Base-by-base conservation (phyloP, 2,329 filamentous ascomycete species). In the Colletotrichum chlorophyti region DNA sequence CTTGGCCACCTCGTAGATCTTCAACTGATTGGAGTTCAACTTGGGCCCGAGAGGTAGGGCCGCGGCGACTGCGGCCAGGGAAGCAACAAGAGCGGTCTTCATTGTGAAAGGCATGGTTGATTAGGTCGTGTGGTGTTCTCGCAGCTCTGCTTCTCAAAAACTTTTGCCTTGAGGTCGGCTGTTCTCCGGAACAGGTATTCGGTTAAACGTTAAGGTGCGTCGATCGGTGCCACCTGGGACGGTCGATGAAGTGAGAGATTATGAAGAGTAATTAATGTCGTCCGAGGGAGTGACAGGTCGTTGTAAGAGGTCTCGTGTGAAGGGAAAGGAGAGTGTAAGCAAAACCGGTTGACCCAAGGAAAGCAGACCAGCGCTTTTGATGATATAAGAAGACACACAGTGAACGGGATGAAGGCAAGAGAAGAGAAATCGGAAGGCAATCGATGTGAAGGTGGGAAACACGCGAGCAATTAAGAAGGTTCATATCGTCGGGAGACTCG, bases 301-400 rank as follows among this genome's bases (percentile, higher is more conserved):
- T 57, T 41, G 46, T 47, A 42, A 37, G 45, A 38, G 57, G 55
- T 60, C 51, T 60, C 57, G n/a, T n/a, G n/a, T n/a, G 31, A 53
- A 58, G 47, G 54, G 55, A 66, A 70, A 71, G 63, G 66, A 72
- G 63, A 69, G 68, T 73, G 65, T 60, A 67, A 68, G 65, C 65
- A 65, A 66, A 64, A 67, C 57, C 69, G 58, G 58, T 60, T 53
- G 72, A 73, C 69, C 69, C 66, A 65, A 65, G 42, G 60, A 72
- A 79, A 80, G 77, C 78, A 79, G 76, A 79, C 78, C 79, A 78
- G 79, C 74, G 79, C 79, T 81, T 79, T 72, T 69, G 66, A 63
- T 68, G 65, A 65, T 62, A 63, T 69, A 68, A 62, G 67, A 72
- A 71, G 61, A 61, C 62, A 65, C 63, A 68, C 63, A 55, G 63